Evolutionary conservation across 2,329 filamentous ascomycete species (phyloP).

Genomic region (Aspergillus japonicus): DNA sequence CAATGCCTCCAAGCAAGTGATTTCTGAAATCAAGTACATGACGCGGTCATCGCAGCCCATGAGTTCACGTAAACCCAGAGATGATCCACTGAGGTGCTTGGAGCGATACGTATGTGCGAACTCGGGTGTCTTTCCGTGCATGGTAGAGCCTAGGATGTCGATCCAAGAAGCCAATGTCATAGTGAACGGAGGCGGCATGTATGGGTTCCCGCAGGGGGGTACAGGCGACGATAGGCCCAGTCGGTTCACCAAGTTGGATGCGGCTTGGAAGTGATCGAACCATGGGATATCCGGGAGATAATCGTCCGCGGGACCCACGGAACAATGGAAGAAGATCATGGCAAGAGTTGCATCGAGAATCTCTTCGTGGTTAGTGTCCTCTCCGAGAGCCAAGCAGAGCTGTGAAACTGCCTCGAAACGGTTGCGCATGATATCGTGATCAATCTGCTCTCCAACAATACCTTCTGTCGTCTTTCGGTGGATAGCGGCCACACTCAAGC

Average conservation of each 20-base stretch:
- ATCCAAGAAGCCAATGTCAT: conserved; percentile 91
- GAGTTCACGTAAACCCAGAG: conserved; percentile 79
- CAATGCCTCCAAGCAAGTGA: conserved; percentile 89
- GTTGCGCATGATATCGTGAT: conserved; percentile 90
- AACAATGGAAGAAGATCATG: conserved; percentile 95
- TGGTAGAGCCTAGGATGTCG: conserved; percentile 91
- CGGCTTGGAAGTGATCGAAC: conserved; percentile 96
- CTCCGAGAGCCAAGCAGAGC: conserved; percentile 76
- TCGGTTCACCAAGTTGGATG: conserved; percentile 78
- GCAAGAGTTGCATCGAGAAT: conserved; percentile 90
- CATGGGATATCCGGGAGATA: conserved; percentile 87
- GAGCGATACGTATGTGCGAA: conserved; percentile 96
- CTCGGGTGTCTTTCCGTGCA: conserved; percentile 78
- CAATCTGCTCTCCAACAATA: conserved; percentile 69
- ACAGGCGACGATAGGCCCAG: conserved; percentile 74
- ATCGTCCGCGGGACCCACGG: conserved; percentile 83
- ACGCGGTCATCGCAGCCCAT: conserved; percentile 98
- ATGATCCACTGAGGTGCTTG: conserved; percentile 69
- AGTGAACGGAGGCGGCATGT: conserved; percentile 76
- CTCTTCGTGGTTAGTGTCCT: conserved; percentile 78
- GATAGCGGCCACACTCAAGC: conserved; percentile 86
- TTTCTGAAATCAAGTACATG: conserved; percentile 98
- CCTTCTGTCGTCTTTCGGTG: conserved; percentile 80
- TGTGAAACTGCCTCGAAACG: conserved; percentile 83
- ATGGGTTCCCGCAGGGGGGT: conserved; percentile 58